phyloP scores from a whole-genome alignment of 768 basidiomycete species.

The Tricholoma furcatifolium region DNA sequence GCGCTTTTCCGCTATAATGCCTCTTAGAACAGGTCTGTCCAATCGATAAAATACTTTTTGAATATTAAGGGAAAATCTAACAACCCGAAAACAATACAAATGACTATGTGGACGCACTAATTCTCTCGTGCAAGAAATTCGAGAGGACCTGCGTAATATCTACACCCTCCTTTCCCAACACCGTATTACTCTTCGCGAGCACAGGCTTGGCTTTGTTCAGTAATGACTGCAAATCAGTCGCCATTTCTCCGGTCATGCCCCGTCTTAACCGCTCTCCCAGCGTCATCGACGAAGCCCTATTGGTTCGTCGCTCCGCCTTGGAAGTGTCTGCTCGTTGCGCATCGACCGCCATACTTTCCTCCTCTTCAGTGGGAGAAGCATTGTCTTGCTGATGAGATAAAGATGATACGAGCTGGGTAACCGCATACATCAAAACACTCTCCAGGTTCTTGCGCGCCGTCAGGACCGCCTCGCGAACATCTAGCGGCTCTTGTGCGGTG shows the following conservation, averaged over 20 bases:
- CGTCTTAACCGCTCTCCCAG: constrained; percentile 67
- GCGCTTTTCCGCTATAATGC: too few species aligned
- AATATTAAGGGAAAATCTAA: not conserved
- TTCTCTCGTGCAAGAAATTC: constrained; percentile 64
- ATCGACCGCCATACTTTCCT: constrained; percentile 43
- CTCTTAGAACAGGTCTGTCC: too few species aligned
- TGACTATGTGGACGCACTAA: constrained; percentile 30
- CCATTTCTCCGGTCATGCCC: constrained; percentile 82
- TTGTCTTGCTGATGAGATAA: constrained; percentile 73
- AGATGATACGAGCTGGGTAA: constrained; percentile 80
- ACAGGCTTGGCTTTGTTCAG: constrained; percentile 65
- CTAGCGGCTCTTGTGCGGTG: constrained; percentile 33
- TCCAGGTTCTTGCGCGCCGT: constrained; percentile 67
- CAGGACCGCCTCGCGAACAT: constrained; percentile 56
- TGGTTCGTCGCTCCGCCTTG: constrained; percentile 33
- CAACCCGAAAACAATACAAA: not conserved
- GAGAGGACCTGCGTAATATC: constrained; percentile 63
- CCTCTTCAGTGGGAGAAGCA: constrained; percentile 32
- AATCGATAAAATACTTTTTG: too few species aligned
- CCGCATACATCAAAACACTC: constrained; percentile 63
- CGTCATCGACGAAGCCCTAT: constrained; percentile 42
- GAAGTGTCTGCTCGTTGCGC: constrained; percentile 22
- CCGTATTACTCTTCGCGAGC: constrained; percentile 54
- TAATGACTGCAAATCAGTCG: constrained; percentile 64
- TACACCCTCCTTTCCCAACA: constrained; percentile 42